A percentile compares a stretch with the other conserved stretches of the same genome.
Evolutionary conservation across 1,284 basidiomycete genomes (phyloP).

Genomic region (Rhodotorula sp.): DNA sequence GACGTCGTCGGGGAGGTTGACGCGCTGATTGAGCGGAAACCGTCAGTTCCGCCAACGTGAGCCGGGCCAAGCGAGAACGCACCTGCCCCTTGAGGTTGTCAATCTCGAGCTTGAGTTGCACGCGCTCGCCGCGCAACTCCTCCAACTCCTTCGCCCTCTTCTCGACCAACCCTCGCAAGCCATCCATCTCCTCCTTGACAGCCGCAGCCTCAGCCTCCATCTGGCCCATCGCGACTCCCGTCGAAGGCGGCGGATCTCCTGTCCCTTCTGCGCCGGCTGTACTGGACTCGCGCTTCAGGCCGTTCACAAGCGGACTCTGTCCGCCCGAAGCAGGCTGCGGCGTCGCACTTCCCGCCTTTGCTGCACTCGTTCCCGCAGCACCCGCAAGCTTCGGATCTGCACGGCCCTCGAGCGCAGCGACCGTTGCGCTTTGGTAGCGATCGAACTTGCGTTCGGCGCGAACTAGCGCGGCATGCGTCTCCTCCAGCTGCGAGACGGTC

Average conservation of each 20-base stretch:
- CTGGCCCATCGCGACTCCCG: not conserved
- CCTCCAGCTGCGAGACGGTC: slow-evolving; percentile 39
- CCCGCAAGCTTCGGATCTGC: not conserved
- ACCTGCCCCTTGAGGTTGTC: slow-evolving; percentile 34
- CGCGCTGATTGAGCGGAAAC: slow-evolving; percentile 25
- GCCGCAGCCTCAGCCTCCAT: not conserved
- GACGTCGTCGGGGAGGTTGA: slow-evolving; percentile 42
- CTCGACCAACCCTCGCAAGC: slow-evolving; percentile 12
- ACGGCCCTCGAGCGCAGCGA: slow-evolving; percentile 40
- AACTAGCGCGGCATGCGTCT: slow-evolving; percentile 36
- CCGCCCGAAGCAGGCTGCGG: not conserved
- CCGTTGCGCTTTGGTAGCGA: slow-evolving; percentile 39
- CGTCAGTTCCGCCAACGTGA: not conserved
- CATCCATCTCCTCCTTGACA: slow-evolving; percentile 13
- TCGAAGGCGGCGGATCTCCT: not conserved
- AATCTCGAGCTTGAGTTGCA: slow-evolving; percentile 33
- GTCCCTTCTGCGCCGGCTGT: not conserved
- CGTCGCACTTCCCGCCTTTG: not conserved
- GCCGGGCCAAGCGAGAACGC: not conserved
- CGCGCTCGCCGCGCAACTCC: slow-evolving; percentile 27
- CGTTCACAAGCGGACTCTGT: not conserved
- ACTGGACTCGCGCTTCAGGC: not conserved
- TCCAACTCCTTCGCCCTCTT: slow-evolving; percentile 32
- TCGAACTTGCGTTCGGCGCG: slow-evolving; percentile 43
- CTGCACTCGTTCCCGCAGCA: not conserved